Evolutionary conservation across 2,329 filamentous ascomycete species (phyloP).

Genomic region (Elsinoe arachidis): DNA sequence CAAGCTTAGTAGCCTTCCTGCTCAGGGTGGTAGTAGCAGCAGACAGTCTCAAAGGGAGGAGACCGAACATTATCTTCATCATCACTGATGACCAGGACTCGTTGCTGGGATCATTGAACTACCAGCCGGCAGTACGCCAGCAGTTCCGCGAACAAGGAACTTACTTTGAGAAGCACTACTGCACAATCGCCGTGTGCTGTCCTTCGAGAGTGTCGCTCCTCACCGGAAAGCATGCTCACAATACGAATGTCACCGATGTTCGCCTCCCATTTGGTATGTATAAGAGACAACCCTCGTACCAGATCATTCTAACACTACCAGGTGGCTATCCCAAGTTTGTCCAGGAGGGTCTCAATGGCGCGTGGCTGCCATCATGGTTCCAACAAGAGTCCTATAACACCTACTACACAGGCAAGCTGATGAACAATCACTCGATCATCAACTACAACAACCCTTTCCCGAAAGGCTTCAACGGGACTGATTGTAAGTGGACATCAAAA

Average conservation of each 20-base stretch:
- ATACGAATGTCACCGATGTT: slow-evolving; percentile 57
- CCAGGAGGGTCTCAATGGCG: slow-evolving; percentile 53
- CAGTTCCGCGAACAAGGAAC: slow-evolving; percentile 52
- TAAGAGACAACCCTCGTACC: not conserved
- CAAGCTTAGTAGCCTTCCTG: not conserved
- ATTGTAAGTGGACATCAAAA: slow-evolving; percentile 13
- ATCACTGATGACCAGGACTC: slow-evolving; percentile 61
- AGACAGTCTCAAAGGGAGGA: not conserved
- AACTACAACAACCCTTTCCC: slow-evolving; percentile 54
- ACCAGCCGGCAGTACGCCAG: slow-evolving; percentile 50
- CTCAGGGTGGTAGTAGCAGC: not conserved
- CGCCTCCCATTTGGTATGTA: slow-evolving; percentile 40
- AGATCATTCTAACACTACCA: slow-evolving; percentile 15
- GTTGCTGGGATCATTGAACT: slow-evolving; percentile 51
- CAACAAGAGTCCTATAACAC: slow-evolving; percentile 60
- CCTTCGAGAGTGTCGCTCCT: slow-evolving; percentile 56
- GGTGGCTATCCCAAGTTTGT: slow-evolving; percentile 61
- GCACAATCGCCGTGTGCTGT: slow-evolving; percentile 57
- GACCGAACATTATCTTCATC: slow-evolving; percentile 57
- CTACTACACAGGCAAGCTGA: slow-evolving; percentile 62
- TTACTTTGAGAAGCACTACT: slow-evolving; percentile 52
- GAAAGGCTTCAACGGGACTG: slow-evolving; percentile 47
- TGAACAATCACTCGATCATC: slow-evolving; percentile 52
- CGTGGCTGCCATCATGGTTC: slow-evolving; percentile 62
- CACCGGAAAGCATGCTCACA: slow-evolving; percentile 58